A percentile compares a stretch with the other conserved stretches of the same genome.
phyloP scores from a whole-genome alignment of 2,329 filamentous ascomycete species.

The Sporothrix sp. region DNA sequence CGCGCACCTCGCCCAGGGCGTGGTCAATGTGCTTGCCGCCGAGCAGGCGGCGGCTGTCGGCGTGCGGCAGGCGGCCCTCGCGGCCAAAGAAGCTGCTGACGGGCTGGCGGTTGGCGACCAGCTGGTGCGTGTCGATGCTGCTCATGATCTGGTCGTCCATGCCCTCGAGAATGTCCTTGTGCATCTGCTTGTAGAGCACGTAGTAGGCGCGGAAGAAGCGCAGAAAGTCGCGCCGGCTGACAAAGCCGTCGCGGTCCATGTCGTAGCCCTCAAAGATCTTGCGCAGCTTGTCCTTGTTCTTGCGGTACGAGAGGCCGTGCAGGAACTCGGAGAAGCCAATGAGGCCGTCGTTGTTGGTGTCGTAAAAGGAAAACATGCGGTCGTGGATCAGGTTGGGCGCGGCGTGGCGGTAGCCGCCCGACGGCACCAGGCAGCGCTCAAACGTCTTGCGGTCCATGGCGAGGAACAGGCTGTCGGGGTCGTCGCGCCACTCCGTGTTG shows the following conservation, averaged over 20 bases:
- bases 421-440: slow-evolving; percentile 78
- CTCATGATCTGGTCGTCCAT: slow-evolving; percentile 70
- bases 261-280: slow-evolving; percentile 68
- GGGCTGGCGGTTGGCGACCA: slow-evolving; percentile 65
- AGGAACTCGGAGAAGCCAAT: slow-evolving; percentile 93
- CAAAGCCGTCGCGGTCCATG: slow-evolving; percentile 76
- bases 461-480: slow-evolving; percentile 65
- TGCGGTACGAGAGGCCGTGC: slow-evolving; percentile 63
- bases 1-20: slow-evolving; percentile 51
- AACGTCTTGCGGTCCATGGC: slow-evolving; percentile 92
- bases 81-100: slow-evolving; percentile 66
- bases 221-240: slow-evolving; percentile 78
- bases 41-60: slow-evolving; percentile 49
- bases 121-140: slow-evolving; percentile 64
- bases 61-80: slow-evolving; percentile 56
- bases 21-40: slow-evolving; percentile 56
- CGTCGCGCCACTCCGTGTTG: slow-evolving; percentile 70
- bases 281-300: slow-evolving; percentile 25
- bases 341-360: slow-evolving; percentile 76
- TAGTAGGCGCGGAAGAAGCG: slow-evolving; percentile 91
- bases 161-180: slow-evolving; percentile 69
- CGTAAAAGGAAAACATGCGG: slow-evolving; percentile 94
- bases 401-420: slow-evolving; percentile 67
- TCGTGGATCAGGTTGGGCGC: slow-evolving; percentile 88
- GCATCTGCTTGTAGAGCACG: slow-evolving; percentile 79